phyloP scores from a whole-genome alignment of 2,329 filamentous ascomycete species.

The Erysiphe pulchra region DNA sequence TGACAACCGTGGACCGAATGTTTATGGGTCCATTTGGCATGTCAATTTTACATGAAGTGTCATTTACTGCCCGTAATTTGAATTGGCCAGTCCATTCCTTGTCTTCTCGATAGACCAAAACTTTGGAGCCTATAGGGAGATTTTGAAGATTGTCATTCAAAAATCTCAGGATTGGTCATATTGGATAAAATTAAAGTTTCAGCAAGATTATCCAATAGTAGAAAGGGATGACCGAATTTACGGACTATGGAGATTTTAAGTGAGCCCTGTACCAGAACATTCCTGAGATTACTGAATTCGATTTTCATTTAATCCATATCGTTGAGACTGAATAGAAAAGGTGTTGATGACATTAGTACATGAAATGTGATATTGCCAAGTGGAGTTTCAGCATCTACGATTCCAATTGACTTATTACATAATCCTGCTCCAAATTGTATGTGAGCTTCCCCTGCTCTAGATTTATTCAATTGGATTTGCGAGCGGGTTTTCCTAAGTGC shows the following conservation, averaged over 20 bases:
- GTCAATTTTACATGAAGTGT: too few relatives aligned
- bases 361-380: not conserved
- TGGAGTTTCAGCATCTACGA: not conserved
- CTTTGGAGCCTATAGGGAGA: too few relatives aligned
- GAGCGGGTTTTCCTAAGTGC: too few relatives aligned
- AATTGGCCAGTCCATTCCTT: too few relatives aligned
- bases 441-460: not conserved
- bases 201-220: not conserved
- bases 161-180: not conserved
- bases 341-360: not conserved
- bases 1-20: too few relatives aligned
- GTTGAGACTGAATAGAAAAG: not conserved
- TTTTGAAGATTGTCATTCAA: too few relatives aligned
- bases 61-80: too few relatives aligned
- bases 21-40: too few relatives aligned
- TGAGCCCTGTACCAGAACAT: not conserved
- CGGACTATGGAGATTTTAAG: not conserved
- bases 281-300: too few relatives aligned
- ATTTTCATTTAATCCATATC: constrained; percentile 1
- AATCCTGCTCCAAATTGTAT: not conserved
- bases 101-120: too few relatives aligned
- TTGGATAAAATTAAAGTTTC: not conserved
- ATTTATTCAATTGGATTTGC: not conserved
- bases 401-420: too few relatives aligned
- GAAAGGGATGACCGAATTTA: not conserved